A percentile compares a stretch with the other conserved stretches of the same genome.
Conservation (phyloP, 2,329 filamentous ascomycete species). For the Colletotrichum tropicicola region DNA sequence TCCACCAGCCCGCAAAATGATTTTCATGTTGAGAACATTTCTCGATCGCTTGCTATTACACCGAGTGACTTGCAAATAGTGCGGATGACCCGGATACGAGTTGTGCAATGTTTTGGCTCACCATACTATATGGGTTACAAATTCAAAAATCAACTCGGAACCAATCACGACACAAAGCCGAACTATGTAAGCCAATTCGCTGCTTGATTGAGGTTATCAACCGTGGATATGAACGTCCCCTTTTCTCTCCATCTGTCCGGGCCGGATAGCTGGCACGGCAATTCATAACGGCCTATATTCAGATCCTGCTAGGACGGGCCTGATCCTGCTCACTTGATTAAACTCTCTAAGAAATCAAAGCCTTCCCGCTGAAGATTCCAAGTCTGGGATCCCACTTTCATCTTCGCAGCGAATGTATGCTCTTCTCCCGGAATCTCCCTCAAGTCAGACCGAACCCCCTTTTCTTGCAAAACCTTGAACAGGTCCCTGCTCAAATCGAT, state of each 20-base stretch:
- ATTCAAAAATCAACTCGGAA: no score
- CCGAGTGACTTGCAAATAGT: no score
- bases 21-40: neutral
- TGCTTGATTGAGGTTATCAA: no score
- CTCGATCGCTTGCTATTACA: neutral
- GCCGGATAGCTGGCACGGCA: neutral
- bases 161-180: no score
- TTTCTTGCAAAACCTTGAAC: constrained; percentile 34
- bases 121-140: no score
- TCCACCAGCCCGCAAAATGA: neutral
- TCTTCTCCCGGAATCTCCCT: constrained; percentile 48
- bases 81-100: neutral
- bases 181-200: no score
- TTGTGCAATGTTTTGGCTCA: no score
- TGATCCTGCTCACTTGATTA: constrained; percentile 30
- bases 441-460: constrained; percentile 44
- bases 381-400: constrained; percentile 46
- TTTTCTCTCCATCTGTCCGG: no score
- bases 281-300: no score
- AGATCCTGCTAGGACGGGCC: no score
- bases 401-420: constrained; percentile 53
- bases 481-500: constrained; percentile 44
- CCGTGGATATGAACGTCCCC: no score
- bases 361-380: constrained; percentile 46
- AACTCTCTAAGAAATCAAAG: constrained; percentile 50